A percentile compares a stretch with the other conserved stretches of the same genome.
phyloP scores from a whole-genome alignment of 495 filamentous ascomycete genomes.

The Penicillium canescens region DNA sequence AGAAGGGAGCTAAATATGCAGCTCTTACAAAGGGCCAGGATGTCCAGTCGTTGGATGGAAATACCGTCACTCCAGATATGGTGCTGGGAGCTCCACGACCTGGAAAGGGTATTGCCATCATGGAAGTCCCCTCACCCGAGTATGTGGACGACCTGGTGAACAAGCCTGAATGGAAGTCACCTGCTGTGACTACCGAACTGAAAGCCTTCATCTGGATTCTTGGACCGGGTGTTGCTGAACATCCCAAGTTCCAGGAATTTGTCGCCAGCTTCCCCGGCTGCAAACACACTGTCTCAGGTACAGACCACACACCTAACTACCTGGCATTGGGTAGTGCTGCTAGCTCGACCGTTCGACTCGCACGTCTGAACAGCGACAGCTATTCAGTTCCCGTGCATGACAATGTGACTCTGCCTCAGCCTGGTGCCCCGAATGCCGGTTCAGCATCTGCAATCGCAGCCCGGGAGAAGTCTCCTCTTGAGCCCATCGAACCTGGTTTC shows the following conservation, averaged over 20 bases:
- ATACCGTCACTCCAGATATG: constrained; percentile 63
- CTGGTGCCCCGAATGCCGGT: constrained; percentile 11
- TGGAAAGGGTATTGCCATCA: constrained; percentile 70
- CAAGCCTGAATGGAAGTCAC: constrained; percentile 71
- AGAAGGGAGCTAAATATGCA: constrained; percentile 52
- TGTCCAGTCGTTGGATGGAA: constrained; percentile 56
- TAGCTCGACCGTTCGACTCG: constrained; percentile 60
- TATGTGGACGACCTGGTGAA: constrained; percentile 68
- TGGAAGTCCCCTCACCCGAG: constrained; percentile 69
- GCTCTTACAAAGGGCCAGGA: constrained; percentile 51
- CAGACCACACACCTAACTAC: constrained; percentile 70
- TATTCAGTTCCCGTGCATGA: constrained; percentile 66
- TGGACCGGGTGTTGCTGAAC: constrained; percentile 61
- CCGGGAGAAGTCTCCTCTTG: constrained; percentile 20
- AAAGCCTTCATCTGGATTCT: constrained; percentile 79
- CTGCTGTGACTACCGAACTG: constrained; percentile 64
- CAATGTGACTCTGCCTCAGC: constrained; percentile 45
- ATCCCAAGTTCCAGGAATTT: constrained; percentile 65
- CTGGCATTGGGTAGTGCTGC: constrained; percentile 66
- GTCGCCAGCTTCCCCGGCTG: constrained; percentile 59
- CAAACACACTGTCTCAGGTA: constrained; percentile 74
- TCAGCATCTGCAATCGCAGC: constrained; percentile 14
- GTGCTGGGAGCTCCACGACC: constrained; percentile 56
- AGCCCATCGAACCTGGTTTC: constrained; percentile 48
- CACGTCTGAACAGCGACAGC: constrained; percentile 64